A percentile compares a stretch with the other conserved stretches of the same genome.
Conservation (phyloP, 768 basidiomycete species). For the Boletus vermiculosoides region DNA sequence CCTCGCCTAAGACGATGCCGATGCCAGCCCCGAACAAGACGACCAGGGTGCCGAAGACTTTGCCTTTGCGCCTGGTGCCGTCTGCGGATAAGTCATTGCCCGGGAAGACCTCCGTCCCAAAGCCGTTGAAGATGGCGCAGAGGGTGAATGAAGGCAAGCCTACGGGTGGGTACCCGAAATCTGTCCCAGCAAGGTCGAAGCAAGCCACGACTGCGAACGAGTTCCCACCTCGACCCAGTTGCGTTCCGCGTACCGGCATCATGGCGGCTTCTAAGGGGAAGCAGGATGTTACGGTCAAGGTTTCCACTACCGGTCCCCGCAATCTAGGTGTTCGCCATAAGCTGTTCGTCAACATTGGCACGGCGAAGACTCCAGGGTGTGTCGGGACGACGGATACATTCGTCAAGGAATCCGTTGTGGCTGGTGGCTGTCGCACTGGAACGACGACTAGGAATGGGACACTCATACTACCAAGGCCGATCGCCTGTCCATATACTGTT, state of each 20-base stretch:
- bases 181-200: neutral
- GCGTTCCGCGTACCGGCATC: neutral
- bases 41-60: neutral
- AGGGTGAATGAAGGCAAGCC: no score
- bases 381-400: neutral
- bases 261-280: neutral
- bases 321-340: neutral
- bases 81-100: no score
- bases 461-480: neutral
- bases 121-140: no score
- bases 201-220: neutral
- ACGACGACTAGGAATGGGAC: neutral
- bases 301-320: neutral
- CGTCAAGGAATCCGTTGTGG: neutral
- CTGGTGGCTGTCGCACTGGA: neutral
- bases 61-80: neutral
- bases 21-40: neutral
- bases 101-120: no score
- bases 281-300: neutral
- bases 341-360: neutral
- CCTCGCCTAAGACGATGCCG: neutral
- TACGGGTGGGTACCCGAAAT: no score
- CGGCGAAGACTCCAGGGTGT: neutral
- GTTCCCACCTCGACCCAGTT: neutral
- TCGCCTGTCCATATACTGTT: neutral